These are phyloP conservation scores for Lichtheimia hyalospora DNA, from an alignment of 371 early-diverging fungal genomes.

Conservation along the genomic window DNA sequence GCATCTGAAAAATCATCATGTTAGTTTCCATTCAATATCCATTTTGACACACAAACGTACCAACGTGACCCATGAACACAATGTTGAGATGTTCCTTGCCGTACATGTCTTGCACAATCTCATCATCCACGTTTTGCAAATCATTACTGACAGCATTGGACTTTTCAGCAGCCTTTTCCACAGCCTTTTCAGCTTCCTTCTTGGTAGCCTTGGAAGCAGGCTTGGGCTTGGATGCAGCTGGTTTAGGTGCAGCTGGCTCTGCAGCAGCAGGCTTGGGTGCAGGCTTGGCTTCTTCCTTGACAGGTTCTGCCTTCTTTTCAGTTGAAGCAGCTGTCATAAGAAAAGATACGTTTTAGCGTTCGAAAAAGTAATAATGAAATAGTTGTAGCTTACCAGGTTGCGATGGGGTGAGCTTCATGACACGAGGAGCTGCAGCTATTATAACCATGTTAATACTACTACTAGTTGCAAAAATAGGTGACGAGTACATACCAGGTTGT, in stretches of 20 bases:
- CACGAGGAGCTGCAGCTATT: slow-evolving; percentile 24
- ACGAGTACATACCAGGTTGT: slow-evolving; percentile 10
- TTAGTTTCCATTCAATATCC: background rate
- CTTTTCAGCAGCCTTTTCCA: slow-evolving; percentile 21
- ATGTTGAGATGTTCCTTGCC: slow-evolving; percentile 94
- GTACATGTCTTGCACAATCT: slow-evolving; percentile 67
- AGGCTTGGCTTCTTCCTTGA: slow-evolving; percentile 12
- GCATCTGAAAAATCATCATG: slow-evolving; percentile 73
- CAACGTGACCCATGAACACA: slow-evolving; percentile 99
- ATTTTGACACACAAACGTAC: slow-evolving; percentile 34
- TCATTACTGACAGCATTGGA: slow-evolving; percentile 20
- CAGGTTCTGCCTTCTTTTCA: slow-evolving; percentile 4
- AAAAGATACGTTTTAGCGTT: background rate
- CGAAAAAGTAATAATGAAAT: background rate
- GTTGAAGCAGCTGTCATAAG: background rate
- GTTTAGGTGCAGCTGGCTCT: slow-evolving; percentile 18
- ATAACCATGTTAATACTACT: background rate
- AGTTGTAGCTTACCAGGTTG: slow-evolving; percentile 9
- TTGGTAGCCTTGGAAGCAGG: slow-evolving; percentile 21
- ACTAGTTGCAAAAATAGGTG: background rate
- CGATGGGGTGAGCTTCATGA: slow-evolving; percentile 24
- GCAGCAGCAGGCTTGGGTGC: slow-evolving; percentile 23
- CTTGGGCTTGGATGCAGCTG: slow-evolving; percentile 14
- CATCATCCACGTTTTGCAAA: slow-evolving; percentile 47
- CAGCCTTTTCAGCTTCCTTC: slow-evolving; percentile 19